Conservation (phyloP, 768 basidiomycete genomes). For the Russula griseocarnosa region DNA sequence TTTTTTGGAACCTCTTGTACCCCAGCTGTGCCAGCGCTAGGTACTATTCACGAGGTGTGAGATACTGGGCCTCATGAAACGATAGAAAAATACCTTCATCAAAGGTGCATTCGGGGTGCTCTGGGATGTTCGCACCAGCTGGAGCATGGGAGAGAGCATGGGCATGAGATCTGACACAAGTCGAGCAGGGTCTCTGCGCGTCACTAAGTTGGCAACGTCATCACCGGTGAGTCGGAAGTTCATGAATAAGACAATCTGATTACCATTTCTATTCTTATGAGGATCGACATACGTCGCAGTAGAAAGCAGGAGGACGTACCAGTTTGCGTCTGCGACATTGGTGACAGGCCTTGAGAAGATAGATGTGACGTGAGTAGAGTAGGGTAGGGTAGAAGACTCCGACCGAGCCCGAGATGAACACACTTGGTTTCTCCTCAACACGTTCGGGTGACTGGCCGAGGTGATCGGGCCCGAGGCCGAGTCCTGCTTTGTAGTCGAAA, state of each 20-base stretch:
- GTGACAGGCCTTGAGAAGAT: constrained; percentile 37
- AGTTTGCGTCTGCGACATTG: constrained; percentile 73
- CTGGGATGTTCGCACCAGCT: constrained; percentile 50
- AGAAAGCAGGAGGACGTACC: constrained; percentile 40
- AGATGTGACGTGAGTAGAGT: background rate
- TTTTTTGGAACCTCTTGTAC: constrained; percentile 52
- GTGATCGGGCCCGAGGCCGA: constrained; percentile 28
- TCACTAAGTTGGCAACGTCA: constrained; percentile 46
- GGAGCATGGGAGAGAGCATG: constrained; percentile 62
- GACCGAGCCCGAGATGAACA: constrained; percentile 6
- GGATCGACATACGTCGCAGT: background rate
- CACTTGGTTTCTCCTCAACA: constrained; percentile 36
- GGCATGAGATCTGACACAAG: constrained; percentile 70
- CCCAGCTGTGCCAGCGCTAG: constrained; percentile 34
- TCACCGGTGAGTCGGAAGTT: no score
- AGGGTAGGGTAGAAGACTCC: background rate
- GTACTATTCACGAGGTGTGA: constrained; percentile 34
- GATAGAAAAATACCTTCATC: constrained; percentile 51
- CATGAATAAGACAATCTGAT: background rate
- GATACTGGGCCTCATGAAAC: background rate
- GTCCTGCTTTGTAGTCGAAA: constrained; percentile 16
- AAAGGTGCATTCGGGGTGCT: constrained; percentile 68
- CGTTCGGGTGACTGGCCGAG: constrained; percentile 26
- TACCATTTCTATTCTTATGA: constrained; percentile 32
- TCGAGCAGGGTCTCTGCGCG: constrained; percentile 71